Conservation (phyloP, 768 basidiomycete species). For the Crepidotus variabilis region DNA sequence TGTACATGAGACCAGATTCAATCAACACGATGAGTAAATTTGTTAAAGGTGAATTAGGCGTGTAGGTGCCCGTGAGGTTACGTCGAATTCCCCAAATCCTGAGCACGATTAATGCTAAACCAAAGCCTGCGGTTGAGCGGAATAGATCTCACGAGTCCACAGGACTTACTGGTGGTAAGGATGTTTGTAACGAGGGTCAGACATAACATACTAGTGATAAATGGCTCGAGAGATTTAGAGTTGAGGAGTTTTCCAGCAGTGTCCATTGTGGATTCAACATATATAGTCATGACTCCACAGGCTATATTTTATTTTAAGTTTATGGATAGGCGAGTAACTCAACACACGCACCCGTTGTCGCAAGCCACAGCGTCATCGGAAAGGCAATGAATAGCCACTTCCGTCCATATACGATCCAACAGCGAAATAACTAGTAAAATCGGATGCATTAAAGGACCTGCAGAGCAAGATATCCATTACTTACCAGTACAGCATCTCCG, state of each 20-base stretch:
- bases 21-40: constrained; percentile 29
- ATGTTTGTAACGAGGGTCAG: constrained; percentile 33
- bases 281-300: constrained; percentile 30
- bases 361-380: constrained; percentile 32
- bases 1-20: constrained; percentile 38
- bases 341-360: constrained; percentile 25
- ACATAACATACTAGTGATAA: constrained; percentile 32
- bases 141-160: not conserved
- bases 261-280: constrained; percentile 27
- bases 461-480: not conserved
- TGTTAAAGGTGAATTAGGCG: constrained; percentile 20
- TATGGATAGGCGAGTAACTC: not conserved
- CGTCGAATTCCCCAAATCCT: constrained; percentile 32
- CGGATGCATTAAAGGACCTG: not conserved
- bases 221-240: constrained; percentile 26
- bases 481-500: constrained; percentile 40
- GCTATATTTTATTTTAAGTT: constrained; percentile 14
- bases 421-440: constrained; percentile 30
- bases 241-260: constrained; percentile 23
- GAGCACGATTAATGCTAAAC: constrained; percentile 31
- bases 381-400: constrained; percentile 26
- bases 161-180: constrained; percentile 30
- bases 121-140: not conserved
- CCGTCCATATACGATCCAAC: constrained; percentile 32
- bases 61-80: constrained; percentile 18